Percentiles rank a stretch among this genome's conserved stretches.
Conservation (phyloP, 345 rosid species). For the Carallia brachiata region DNA sequence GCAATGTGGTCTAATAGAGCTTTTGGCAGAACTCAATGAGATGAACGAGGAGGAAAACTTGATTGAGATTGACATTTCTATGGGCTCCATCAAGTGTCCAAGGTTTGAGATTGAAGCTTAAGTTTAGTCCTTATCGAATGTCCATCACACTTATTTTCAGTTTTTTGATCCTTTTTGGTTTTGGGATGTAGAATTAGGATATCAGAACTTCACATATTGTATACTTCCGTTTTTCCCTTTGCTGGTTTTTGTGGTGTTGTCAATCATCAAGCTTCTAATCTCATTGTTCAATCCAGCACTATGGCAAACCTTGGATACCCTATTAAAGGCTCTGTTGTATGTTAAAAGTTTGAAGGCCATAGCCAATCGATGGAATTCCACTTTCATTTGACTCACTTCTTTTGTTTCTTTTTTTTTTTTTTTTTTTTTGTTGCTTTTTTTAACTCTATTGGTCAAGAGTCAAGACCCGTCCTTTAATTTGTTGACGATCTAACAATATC, state of each 20-base stretch:
- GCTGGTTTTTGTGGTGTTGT: neutral
- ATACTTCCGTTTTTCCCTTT: slow-evolving; percentile 7
- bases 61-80: slow-evolving; percentile 78
- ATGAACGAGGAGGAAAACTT: slow-evolving; percentile 79
- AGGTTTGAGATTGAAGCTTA: slow-evolving; percentile 66
- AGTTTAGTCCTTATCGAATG: neutral
- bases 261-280: slow-evolving; percentile 13
- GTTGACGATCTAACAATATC: too few relatives aligned
- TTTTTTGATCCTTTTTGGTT: slow-evolving; percentile 31
- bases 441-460: too few relatives aligned
- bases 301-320: neutral
- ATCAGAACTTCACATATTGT: slow-evolving; percentile 4
- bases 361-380: slow-evolving; percentile 25
- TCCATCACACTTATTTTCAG: neutral
- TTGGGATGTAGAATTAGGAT: slow-evolving; percentile 12
- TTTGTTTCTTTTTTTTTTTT: neutral
- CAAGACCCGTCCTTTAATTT: too few relatives aligned
- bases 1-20: slow-evolving; percentile 33
- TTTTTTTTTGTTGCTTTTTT: neutral
- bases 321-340: neutral
- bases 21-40: slow-evolving; percentile 49
- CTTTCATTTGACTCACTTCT: neutral
- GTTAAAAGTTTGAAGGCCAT: slow-evolving; percentile 15
- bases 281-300: neutral
- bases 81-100: slow-evolving; percentile 76